phyloP scores from a whole-genome alignment of 768 basidiomycete species.

The Leucocoprinus sp. region DNA sequence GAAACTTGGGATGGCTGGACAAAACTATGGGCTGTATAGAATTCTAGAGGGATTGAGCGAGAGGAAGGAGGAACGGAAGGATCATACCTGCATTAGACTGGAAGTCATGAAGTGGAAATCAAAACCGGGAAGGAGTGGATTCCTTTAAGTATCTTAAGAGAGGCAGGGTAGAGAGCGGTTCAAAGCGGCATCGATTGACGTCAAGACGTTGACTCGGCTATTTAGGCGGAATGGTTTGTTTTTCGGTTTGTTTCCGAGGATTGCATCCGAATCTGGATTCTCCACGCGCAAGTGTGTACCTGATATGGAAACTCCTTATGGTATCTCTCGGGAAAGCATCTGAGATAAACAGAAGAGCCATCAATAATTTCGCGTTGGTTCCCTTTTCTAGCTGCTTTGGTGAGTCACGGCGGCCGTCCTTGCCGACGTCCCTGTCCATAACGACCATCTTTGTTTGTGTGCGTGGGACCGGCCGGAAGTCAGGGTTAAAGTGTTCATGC shows the following conservation, averaged over 20 bases:
- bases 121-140: constrained; percentile 17
- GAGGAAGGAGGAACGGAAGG: constrained; percentile 10
- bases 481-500: not conserved
- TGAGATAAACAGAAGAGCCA: constrained; percentile 33
- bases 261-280: constrained; percentile 30
- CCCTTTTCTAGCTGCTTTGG: constrained; percentile 14
- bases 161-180: constrained; percentile 21
- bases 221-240: constrained; percentile 22
- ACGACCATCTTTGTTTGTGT: constrained; percentile 15
- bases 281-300: constrained; percentile 30
- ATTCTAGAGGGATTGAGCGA: constrained; percentile 24
- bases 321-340: constrained; percentile 39
- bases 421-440: constrained; percentile 23
- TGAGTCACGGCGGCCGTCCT: constrained; percentile 22
- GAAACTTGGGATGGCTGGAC: constrained; percentile 35
- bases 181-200: constrained; percentile 18
- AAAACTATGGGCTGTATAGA: constrained; percentile 33
- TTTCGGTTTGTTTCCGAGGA: constrained; percentile 27
- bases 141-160: constrained; percentile 11
- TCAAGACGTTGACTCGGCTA: constrained; percentile 18
- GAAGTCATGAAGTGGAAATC: constrained; percentile 30
- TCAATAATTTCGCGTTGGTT: constrained; percentile 24
- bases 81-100: constrained; percentile 34
- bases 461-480: not conserved
- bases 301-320: constrained; percentile 13